Conservation (phyloP, 2,329 filamentous ascomycete genomes). For the Mollisia scopiformis region DNA sequence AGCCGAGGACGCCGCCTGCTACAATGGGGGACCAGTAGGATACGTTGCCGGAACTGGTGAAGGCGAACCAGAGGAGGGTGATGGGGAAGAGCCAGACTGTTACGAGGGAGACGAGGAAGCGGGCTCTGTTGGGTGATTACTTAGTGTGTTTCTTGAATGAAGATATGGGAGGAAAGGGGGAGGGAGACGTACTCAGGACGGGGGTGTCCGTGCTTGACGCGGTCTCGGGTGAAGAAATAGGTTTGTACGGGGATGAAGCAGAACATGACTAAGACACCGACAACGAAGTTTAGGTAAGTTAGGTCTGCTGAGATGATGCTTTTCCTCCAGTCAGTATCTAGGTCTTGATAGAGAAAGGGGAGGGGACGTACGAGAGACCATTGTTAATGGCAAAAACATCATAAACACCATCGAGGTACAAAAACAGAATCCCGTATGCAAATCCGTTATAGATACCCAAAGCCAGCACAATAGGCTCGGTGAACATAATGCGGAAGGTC, state of each 20-base stretch:
- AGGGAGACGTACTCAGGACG: too few relatives aligned
- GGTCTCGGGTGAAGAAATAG: slow-evolving; percentile 43
- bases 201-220: slow-evolving; percentile 38
- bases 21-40: slow-evolving; percentile 46
- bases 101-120: slow-evolving; percentile 45
- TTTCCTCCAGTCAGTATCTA: slow-evolving; percentile 15
- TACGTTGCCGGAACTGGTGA: slow-evolving; percentile 43
- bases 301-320: slow-evolving; percentile 42
- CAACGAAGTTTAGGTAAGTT: slow-evolving; percentile 47
- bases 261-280: slow-evolving; percentile 45
- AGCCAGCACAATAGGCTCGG: slow-evolving; percentile 45
- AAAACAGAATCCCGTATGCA: slow-evolving; percentile 45
- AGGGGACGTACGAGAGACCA: slow-evolving; percentile 38
- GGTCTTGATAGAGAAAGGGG: not conserved
- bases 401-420: slow-evolving; percentile 47
- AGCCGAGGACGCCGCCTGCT: slow-evolving; percentile 43
- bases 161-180: too few relatives aligned
- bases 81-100: slow-evolving; percentile 46
- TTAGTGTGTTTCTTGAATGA: too few relatives aligned
- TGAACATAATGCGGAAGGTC: slow-evolving; percentile 46
- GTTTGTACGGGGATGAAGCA: slow-evolving; percentile 46
- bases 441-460: slow-evolving; percentile 46
- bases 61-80: slow-evolving; percentile 47
- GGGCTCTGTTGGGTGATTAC: too few relatives aligned
- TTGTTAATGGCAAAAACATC: slow-evolving; percentile 47